These are phyloP conservation scores for Xylaria sp. DNA, from an alignment of 2,329 filamentous ascomycete species.

Conservation along the genomic window DNA sequence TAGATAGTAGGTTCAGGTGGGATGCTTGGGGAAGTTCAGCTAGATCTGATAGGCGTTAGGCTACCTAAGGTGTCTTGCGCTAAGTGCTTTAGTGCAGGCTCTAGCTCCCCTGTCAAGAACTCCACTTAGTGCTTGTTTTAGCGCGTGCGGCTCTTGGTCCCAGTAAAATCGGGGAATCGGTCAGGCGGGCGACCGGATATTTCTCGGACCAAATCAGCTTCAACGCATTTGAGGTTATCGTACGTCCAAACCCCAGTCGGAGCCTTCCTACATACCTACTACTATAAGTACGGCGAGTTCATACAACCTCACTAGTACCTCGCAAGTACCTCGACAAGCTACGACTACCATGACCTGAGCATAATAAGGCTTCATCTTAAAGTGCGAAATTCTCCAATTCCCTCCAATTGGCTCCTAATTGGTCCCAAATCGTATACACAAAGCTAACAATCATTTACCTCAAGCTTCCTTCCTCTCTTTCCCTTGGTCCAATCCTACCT, in stretches of 20 bases:
- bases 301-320: background rate
- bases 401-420: background rate
- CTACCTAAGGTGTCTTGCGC: too few species aligned
- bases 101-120: background rate
- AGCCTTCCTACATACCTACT: background rate
- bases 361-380: background rate
- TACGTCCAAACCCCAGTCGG: background rate
- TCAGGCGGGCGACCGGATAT: too few species aligned
- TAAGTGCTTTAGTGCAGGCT: background rate
- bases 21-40: background rate
- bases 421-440: background rate
- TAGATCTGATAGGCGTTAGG: too few species aligned
- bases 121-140: conserved; percentile 8
- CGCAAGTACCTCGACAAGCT: background rate
- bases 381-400: background rate
- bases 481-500: background rate
- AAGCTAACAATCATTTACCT: background rate
- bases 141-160: conserved; percentile 11
- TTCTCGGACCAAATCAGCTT: conserved; percentile 9
- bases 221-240: background rate
- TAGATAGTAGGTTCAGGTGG: background rate
- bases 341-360: conserved; percentile 1
- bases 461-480: background rate
- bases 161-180: background rate
- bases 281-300: background rate